phyloP scores from a whole-genome alignment of 345 rosid genomes.

The Ailanthus altissimus region DNA sequence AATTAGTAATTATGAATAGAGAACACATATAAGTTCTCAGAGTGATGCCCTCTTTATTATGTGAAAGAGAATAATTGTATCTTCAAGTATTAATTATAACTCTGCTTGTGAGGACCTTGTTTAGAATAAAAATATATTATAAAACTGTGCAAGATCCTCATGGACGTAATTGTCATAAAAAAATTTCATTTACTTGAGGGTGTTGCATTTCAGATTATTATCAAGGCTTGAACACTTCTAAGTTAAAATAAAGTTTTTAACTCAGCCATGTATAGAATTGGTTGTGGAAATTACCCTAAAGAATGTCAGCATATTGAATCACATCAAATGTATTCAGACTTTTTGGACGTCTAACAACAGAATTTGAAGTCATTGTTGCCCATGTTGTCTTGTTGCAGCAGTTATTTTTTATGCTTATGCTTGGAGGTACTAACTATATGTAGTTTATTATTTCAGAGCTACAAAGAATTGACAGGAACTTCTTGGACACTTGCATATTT shows the following conservation, averaged over 20 bases:
- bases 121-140: background rate
- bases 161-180: background rate
- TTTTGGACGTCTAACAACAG: background rate
- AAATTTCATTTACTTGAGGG: background rate
- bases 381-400: background rate
- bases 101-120: background rate
- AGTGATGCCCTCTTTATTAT: background rate
- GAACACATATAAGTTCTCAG: background rate
- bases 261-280: constrained; percentile 1
- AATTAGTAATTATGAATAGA: background rate
- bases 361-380: background rate
- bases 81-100: background rate
- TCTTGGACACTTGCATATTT: constrained; percentile 78
- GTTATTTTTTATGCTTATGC: constrained; percentile 10
- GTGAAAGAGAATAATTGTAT: constrained; percentile 6
- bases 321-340: background rate
- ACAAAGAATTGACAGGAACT: constrained; percentile 76
- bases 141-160: background rate
- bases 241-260: background rate
- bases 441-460: constrained; percentile 59
- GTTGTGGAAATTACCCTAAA: background rate
- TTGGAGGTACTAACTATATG: constrained; percentile 19
- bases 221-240: background rate
- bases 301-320: background rate
- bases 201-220: background rate